Evolutionary conservation across 352 stramenopile species (phyloP).

Genomic region (Pythium coloratum): DNA sequence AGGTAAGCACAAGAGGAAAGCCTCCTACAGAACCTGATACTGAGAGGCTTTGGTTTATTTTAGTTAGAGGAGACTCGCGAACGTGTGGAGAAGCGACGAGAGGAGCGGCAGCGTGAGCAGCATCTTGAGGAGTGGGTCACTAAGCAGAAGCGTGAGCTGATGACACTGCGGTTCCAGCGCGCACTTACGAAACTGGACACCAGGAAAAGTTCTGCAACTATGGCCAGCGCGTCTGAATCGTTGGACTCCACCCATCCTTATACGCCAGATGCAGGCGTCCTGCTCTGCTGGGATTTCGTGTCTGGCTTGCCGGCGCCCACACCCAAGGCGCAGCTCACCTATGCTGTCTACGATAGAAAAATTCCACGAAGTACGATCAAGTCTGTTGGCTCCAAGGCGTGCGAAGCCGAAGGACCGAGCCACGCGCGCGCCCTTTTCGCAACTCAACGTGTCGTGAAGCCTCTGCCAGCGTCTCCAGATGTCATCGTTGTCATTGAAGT

Average conservation of each 20-base stretch:
- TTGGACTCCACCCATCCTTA: conserved; percentile 9
- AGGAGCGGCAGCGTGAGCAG: conserved; percentile 26
- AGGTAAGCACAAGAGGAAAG: conserved; percentile 10
- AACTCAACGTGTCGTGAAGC: conserved; percentile 21
- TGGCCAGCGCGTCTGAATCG: background rate
- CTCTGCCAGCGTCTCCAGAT: conserved; percentile 16
- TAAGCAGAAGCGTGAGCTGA: conserved; percentile 38
- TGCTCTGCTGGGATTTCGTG: conserved; percentile 37
- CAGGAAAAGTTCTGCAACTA: background rate
- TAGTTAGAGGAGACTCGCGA: conserved; percentile 39
- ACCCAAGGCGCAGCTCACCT: conserved; percentile 28
- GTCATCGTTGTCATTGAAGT: conserved; percentile 30
- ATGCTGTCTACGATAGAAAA: conserved; percentile 34
- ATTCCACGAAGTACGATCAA: conserved; percentile 31
- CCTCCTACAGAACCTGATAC: background rate
- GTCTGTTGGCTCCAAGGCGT: conserved; percentile 23
- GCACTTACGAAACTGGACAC: conserved; percentile 26
- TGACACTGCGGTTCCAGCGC: conserved; percentile 32
- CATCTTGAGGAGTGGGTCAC: conserved; percentile 29
- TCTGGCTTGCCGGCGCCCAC: conserved; percentile 9
- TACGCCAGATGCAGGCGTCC: conserved; percentile 23
- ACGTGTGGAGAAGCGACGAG: conserved; percentile 28
- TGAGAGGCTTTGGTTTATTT: background rate
- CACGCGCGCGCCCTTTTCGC: conserved; percentile 29
- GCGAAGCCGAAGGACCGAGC: conserved; percentile 28